Conservation (phyloP, 805 yeast species). For the baker's yeast (Saccharomyces cerevisiae) region DNA sequence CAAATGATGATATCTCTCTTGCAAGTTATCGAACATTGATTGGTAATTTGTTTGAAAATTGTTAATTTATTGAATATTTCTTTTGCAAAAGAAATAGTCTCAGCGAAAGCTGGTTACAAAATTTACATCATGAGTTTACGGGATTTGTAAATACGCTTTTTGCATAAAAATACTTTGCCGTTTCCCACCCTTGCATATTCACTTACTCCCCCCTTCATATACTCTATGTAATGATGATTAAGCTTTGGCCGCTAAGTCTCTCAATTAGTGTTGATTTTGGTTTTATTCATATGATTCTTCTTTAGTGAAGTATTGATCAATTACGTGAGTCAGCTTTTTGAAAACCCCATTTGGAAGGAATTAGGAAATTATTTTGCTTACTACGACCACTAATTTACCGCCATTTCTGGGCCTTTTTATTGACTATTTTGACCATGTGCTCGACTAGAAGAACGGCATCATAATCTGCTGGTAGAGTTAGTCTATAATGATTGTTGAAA, state of each 20-base stretch:
- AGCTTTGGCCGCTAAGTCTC: slow-evolving; percentile 9
- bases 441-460: background rate
- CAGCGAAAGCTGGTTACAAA: too few species aligned
- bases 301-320: slow-evolving; percentile 7
- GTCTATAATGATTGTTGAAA: slow-evolving; percentile 7
- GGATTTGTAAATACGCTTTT: too few species aligned
- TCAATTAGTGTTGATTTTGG: slow-evolving; percentile 8
- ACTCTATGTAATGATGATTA: slow-evolving; percentile 10
- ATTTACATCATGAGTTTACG: too few species aligned
- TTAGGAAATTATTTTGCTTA: slow-evolving; percentile 6
- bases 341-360: slow-evolving; percentile 3
- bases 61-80: too few species aligned
- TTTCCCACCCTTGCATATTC: background rate
- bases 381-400: slow-evolving; percentile 2
- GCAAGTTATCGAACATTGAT: too few species aligned
- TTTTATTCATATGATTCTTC: slow-evolving; percentile 6
- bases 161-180: background rate
- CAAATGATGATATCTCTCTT: too few species aligned
- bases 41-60: too few species aligned
- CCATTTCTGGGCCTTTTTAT: background rate
- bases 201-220: background rate
- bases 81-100: too few species aligned
- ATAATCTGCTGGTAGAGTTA: slow-evolving; percentile 5
- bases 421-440: background rate
- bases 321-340: slow-evolving; percentile 7